Percentiles rank a stretch among this genome's conserved stretches.
These are phyloP conservation scores for Podospora pseudoanserina DNA, from an alignment of 495 filamentous ascomycete species.

Conservation along the genomic window DNA sequence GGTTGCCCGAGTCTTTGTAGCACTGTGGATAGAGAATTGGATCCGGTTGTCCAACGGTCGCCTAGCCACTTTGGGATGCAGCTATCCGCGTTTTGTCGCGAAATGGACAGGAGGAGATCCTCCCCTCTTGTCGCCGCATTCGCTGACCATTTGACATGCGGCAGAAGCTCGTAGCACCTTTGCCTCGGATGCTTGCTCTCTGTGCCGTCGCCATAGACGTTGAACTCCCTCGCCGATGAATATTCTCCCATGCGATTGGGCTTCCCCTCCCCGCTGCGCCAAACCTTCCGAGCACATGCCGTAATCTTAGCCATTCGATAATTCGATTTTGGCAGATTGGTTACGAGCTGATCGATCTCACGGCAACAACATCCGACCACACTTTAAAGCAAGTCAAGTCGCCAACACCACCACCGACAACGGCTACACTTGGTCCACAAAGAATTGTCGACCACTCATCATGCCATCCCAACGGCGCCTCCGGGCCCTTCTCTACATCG, in stretches of 20 bases:
- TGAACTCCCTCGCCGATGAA: background rate
- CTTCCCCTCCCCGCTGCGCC: background rate
- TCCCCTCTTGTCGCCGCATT: background rate
- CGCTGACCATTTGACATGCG: background rate
- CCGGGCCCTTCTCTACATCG: constrained; percentile 54
- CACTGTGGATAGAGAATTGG: background rate
- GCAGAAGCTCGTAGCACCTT: background rate
- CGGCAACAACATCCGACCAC: background rate
- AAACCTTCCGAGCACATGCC: background rate
- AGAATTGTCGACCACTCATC: constrained; percentile 18
- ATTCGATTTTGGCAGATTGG: background rate
- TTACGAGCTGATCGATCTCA: background rate
- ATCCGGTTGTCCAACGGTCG: background rate
- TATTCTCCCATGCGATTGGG: background rate
- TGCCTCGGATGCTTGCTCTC: background rate
- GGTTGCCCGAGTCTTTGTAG: background rate
- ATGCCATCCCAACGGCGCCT: constrained; percentile 74
- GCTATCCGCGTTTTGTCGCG: constrained; percentile 9
- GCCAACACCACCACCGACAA: background rate
- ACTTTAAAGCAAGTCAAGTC: background rate
- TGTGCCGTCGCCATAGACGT: background rate
- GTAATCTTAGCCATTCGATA: background rate
- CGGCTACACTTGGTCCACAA: background rate
- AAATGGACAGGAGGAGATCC: background rate
- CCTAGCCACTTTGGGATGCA: constrained; percentile 10